A percentile compares a stretch with the other conserved stretches of the same genome.
phyloP scores from a whole-genome alignment of 768 basidiomycete genomes.

The Lentinula sp. region DNA sequence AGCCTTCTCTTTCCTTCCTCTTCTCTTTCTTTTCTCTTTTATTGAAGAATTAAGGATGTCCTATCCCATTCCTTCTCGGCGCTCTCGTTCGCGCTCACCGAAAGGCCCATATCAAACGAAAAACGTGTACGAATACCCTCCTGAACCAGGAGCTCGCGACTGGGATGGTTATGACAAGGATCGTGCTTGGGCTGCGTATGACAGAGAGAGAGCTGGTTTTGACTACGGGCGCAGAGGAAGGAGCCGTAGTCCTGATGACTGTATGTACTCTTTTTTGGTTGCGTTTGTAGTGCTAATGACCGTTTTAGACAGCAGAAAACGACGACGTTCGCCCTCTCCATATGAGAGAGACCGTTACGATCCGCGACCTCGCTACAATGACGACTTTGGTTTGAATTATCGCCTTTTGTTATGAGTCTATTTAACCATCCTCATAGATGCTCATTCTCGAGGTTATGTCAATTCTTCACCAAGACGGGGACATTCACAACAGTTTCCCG shows the following conservation, averaged over 20 bases:
- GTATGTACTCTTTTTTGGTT: conserved; percentile 26
- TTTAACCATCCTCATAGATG: conserved; percentile 34
- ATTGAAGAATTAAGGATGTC: conserved; percentile 58
- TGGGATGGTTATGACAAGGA: conserved; percentile 76
- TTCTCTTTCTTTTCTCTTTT: conserved; percentile 38
- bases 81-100: conserved; percentile 82
- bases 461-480: conserved; percentile 62
- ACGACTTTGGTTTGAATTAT: conserved; percentile 66
- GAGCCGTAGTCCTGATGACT: conserved; percentile 80
- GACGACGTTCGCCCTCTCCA: conserved; percentile 74
- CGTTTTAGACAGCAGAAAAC: conserved; percentile 56
- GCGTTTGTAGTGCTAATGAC: conserved; percentile 7
- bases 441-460: conserved; percentile 59
- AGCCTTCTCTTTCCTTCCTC: conserved; percentile 49
- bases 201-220: conserved; percentile 63
- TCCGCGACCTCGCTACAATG: conserved; percentile 74
- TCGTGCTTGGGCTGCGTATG: conserved; percentile 56
- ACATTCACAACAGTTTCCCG: conserved; percentile 41
- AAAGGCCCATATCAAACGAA: conserved; percentile 51
- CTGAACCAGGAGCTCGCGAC: conserved; percentile 53
- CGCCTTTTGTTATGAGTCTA: not conserved
- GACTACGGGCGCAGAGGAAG: conserved; percentile 67
- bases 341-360: conserved; percentile 83
- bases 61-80: conserved; percentile 70
- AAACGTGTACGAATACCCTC: conserved; percentile 51